Percentiles rank a stretch among this genome's conserved stretches.
These are phyloP conservation scores for Kodamaea hsintzibuensis DNA, from an alignment of 805 yeast genomes.

Conservation along the genomic window DNA sequence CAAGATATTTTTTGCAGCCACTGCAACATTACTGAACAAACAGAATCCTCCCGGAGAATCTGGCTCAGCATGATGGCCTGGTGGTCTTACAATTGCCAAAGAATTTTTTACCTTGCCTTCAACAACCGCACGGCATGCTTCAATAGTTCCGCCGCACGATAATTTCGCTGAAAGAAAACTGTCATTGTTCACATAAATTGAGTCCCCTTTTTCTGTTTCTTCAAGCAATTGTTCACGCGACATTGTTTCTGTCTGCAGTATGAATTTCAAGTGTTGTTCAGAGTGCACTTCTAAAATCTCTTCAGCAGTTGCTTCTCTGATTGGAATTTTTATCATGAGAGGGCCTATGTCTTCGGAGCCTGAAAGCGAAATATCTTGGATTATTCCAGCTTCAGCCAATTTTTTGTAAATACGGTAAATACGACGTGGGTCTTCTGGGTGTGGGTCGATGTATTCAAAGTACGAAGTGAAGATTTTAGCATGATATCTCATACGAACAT, in stretches of 20 bases:
- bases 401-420: slow-evolving; percentile 91
- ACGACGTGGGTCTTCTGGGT: slow-evolving; percentile 98
- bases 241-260: slow-evolving; percentile 78
- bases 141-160: slow-evolving; percentile 96
- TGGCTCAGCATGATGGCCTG: slow-evolving; percentile 99
- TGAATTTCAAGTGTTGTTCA: slow-evolving; percentile 70
- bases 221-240: slow-evolving; percentile 70
- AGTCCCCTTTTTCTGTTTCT: slow-evolving; percentile 89
- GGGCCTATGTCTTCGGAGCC: slow-evolving; percentile 80
- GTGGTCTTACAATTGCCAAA: slow-evolving; percentile 94
- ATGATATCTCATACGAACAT: slow-evolving; percentile 96
- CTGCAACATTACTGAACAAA: slow-evolving; percentile 93
- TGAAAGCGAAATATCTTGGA: slow-evolving; percentile 72
- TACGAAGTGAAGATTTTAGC: slow-evolving; percentile 91
- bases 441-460: slow-evolving; percentile 94
- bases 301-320: slow-evolving; percentile 82
- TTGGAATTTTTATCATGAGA: slow-evolving; percentile 84
- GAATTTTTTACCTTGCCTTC: slow-evolving; percentile 92
- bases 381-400: slow-evolving; percentile 90
- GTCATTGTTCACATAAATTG: slow-evolving; percentile 92
- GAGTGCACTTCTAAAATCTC: slow-evolving; percentile 89
- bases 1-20: slow-evolving; percentile 86
- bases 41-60: slow-evolving; percentile 97
- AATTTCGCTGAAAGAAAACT: slow-evolving; percentile 83
- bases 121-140: slow-evolving; percentile 92